Evolutionary conservation across 2,329 filamentous ascomycete genomes (phyloP), one percentile per base, ranked within the genome.

Genomic region (Cryoendolithus antarcticus): DNA sequence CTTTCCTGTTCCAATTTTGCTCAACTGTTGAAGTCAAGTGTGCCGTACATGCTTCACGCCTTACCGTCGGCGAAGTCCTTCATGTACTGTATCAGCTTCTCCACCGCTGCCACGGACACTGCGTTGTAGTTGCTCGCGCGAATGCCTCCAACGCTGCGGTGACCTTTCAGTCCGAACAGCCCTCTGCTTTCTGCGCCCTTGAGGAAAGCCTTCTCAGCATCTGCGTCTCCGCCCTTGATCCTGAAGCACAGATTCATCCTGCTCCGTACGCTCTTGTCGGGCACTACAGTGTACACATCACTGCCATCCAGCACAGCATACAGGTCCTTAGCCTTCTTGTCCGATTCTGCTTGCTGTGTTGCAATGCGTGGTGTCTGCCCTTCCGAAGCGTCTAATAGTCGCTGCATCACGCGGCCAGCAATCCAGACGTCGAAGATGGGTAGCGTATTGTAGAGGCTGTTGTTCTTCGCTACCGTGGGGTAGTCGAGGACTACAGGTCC

Each of bases 221-320:
- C 53, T 37, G 79, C 76, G 42, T 77, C 66, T 32, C 79, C 75
- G 33, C 70, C 73, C 35, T 67, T 67, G 11, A 93, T 72, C 10
- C 86, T 70, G 71, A 95, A 95, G 70, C 86, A 95, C 42, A 96
- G 83, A 63, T 96, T 96, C 82, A 96, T 94, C 40, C 86, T 71
- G 51, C 84, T 93, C 41, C 88, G 80, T 3, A 73, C 81, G 13
- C 67, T 66, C 63, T 82, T 82, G 49, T 82, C 72, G 0, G 86
- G 85, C 0, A 95, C 77, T 27, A 95, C 74, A 38, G 67, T 70
- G 65, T 93, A 96, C n/a, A 81, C 63, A 0, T 77, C 65, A 51
- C 82, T 69, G 32, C 74, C 74, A 49, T 95, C 89, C 5, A 96
- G 70, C 1, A 77, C 77, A 1, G 61, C 66, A 56, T 98, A 96